Base-by-base conservation (phyloP, 1,284 basidiomycete genomes). In the Testicularia cyperi region DNA sequence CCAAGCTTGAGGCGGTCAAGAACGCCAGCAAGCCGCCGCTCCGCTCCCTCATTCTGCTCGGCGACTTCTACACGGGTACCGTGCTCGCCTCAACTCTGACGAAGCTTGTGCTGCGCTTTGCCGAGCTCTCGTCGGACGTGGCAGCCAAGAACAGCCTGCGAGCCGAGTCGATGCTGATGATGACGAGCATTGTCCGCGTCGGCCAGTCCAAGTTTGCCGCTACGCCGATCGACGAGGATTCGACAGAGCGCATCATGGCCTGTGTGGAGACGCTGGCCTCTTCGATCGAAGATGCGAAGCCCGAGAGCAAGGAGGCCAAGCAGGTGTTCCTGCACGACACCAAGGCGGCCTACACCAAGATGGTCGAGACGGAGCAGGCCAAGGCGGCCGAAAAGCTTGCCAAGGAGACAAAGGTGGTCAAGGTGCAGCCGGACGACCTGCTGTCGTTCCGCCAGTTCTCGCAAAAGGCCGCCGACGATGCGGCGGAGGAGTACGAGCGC, bases 151-250 rank as follows among this genome's bases (percentile, higher is more conserved):
- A 76, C 52, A 56, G 62, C 28, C 38, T 97, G 9, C 84, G 88
- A 21, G 94, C 94, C 15, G 94, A 98, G 82, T 86, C 91, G 3
- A 97, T 98, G 89, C 82, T 98, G 49, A 92, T 98, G 75, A 97
- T 99, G 94, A 88, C 91, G 2, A 95, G 90, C 14, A 83, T 95
- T 72, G 88, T 98, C 69, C 90, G 94, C 37, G 90, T 97, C 36
- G 95, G 95, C 29, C 94, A 97, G 80, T 92, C 90, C 51, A 92
- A 94, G 77, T 95, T 95, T 68, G 88, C 88, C 29, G 85, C 88
- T 0, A 86, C 88, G 2, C 88, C 89, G 13, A 98, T 98, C 65
- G 95, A 99, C 80, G 95, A 98, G 78, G 95, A 99, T 78, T 94
- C 91, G 19, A 87, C 86, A 67, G 95, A 98, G 78, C 87, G 95